Conservation (phyloP, 805 yeast genomes). For the Metschnikowia kunwiensis region DNA sequence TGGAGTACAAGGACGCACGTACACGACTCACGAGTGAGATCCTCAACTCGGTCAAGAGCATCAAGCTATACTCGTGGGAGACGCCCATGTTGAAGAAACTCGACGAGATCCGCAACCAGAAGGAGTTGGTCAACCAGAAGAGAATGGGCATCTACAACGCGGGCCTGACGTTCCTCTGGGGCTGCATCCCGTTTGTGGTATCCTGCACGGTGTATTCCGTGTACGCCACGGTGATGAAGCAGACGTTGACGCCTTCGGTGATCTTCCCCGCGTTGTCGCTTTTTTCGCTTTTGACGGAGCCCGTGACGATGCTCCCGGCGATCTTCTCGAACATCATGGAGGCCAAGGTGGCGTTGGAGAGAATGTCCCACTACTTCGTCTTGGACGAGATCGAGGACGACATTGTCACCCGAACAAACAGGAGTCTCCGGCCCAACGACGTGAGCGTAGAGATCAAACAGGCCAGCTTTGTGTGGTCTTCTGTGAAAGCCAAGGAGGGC, state of each 20-base stretch:
- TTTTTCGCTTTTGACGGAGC: slow-evolving; percentile 35
- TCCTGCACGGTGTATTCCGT: slow-evolving; percentile 33
- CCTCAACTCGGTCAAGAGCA: slow-evolving; percentile 56
- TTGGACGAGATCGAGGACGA: slow-evolving; percentile 34
- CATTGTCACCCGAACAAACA: slow-evolving; percentile 20
- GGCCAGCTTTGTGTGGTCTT: slow-evolving; percentile 54
- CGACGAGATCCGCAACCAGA: slow-evolving; percentile 51
- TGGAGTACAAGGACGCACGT: slow-evolving; percentile 61
- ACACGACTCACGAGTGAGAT: slow-evolving; percentile 59
- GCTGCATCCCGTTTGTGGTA: slow-evolving; percentile 37
- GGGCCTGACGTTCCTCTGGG: slow-evolving; percentile 33
- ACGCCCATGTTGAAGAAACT: slow-evolving; percentile 55
- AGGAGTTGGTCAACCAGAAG: slow-evolving; percentile 51
- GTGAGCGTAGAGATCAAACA: slow-evolving; percentile 42
- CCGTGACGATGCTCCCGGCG: slow-evolving; percentile 33
- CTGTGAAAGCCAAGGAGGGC: slow-evolving; percentile 18
- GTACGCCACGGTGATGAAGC: slow-evolving; percentile 24
- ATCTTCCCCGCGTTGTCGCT: slow-evolving; percentile 41
- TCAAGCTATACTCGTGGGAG: slow-evolving; percentile 72
- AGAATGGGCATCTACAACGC: slow-evolving; percentile 42
- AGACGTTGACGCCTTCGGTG: slow-evolving; percentile 34
- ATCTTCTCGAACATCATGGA: slow-evolving; percentile 29
- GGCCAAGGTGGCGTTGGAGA: slow-evolving; percentile 30
- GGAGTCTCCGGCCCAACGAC: slow-evolving; percentile 20
- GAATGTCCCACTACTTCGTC: slow-evolving; percentile 32